Base-by-base conservation (phyloP, 2,329 filamentous ascomycete genomes). In the Xylaria sp. region DNA sequence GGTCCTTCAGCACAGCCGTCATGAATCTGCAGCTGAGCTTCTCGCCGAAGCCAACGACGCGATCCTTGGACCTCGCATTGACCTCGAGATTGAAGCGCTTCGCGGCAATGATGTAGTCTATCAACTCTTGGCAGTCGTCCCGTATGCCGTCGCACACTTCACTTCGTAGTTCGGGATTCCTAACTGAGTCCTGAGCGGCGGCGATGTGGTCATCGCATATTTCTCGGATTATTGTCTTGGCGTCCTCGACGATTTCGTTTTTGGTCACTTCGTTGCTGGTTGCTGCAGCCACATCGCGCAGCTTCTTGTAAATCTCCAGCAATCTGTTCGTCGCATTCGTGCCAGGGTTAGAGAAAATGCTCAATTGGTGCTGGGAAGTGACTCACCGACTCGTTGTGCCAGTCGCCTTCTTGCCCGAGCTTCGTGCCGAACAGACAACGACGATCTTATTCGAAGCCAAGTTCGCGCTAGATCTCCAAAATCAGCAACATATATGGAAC, bases 21-120 rank as follows among this genome's bases (percentile, higher is more conserved):
- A 99, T 94, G 80, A 96, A 96, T 38, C 91, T 88, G 80, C 95
- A 98, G 81, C 93, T 97, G 73, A 99, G 84, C 83, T 97, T 98
- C 86, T 99, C 96, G 64, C 96, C 96, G 74, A 96, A 94, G 79
- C 94, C 97, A 69, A 98, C 91, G 70, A 99, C 93, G 74, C 95
- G 92, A 77, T 96, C 93, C 79, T 94, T 93, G 67, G 90, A 91
- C 75, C 91, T 87, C 6, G 91, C 88, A 78, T 93, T 93, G 76
- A 94, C 92, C 79, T 94, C 92, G 49, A 91, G 83, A 77, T 90
- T 88, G 80, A 90, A 91, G 71, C 88, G 84, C 79, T 88, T 88
- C 10, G 88, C 87, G 1, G 88, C 89, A 38, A 85, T 81, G 66
- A 90, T 85, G 75, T 90, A 96, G 81, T 93, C 94, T 72, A 91